Evolutionary conservation across 495 filamentous ascomycete genomes (phyloP).

Genomic region (Talaromyces ruber): DNA sequence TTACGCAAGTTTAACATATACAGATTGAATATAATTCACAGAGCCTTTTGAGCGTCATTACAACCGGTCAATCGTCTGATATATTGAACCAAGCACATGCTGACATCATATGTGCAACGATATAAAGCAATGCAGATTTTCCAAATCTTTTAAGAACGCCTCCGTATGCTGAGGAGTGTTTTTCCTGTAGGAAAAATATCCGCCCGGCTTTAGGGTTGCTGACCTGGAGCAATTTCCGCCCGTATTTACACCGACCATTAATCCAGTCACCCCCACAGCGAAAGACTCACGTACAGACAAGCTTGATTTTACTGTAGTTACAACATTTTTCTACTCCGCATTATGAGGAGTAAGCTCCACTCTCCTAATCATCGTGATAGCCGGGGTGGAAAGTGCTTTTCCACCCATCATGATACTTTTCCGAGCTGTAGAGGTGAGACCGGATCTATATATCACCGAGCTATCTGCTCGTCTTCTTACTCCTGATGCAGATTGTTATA

Average conservation of each 20-base stretch:
- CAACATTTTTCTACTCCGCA: neutral
- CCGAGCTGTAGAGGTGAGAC: neutral
- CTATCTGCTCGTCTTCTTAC: neutral
- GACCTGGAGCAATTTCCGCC: neutral
- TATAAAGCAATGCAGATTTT: too few relatives aligned
- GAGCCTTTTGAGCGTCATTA: too few relatives aligned
- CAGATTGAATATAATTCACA: too few relatives aligned
- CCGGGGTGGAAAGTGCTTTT: neutral
- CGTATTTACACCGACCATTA: neutral
- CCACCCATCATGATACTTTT: conserved; percentile 1
- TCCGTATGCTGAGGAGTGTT: neutral
- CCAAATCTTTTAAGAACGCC: neutral
- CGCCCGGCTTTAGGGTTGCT: neutral
- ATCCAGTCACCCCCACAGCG: neutral
- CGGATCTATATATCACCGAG: neutral
- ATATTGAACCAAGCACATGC: too few relatives aligned
- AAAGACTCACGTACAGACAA: neutral
- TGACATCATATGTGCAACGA: too few relatives aligned
- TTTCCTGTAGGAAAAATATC: neutral
- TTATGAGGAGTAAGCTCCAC: neutral
- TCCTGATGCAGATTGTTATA: neutral
- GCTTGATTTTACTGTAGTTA: neutral
- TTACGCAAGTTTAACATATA: too few relatives aligned
- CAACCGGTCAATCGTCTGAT: too few relatives aligned
- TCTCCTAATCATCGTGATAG: neutral